Conservation (phyloP, 768 basidiomycete genomes). For the Kwoniella heveanensis region DNA sequence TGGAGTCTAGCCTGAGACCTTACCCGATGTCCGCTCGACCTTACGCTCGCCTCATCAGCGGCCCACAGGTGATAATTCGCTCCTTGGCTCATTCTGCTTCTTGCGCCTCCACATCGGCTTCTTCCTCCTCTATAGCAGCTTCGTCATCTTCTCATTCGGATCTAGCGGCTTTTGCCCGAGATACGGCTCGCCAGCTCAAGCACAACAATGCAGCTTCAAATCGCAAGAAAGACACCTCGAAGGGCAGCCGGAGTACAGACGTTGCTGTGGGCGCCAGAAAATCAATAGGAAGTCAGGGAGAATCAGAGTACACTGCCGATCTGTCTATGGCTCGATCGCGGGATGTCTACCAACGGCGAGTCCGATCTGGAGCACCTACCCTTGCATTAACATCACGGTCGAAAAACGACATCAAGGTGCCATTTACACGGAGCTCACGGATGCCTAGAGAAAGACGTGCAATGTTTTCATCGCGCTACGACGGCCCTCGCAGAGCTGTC, state of each 20-base stretch:
- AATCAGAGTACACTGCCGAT: conserved; percentile 3
- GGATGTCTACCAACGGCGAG: conserved; percentile 4
- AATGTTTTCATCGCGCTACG: not conserved
- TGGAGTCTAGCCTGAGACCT: no score
- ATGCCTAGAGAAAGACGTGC: not conserved
- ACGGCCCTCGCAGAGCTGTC: not conserved
- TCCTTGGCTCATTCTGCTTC: not conserved
- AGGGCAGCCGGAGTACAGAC: not conserved
- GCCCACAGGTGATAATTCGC: conserved; percentile 5
- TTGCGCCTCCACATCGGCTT: not conserved
- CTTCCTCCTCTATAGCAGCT: not conserved
- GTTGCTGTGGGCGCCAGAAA: not conserved
- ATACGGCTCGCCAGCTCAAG: not conserved
- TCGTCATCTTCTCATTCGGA: not conserved
- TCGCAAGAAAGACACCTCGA: not conserved
- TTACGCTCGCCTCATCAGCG: not conserved
- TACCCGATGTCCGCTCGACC: not conserved
- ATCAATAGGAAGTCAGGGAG: conserved; percentile 11
- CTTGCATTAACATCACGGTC: not conserved
- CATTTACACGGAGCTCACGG: not conserved
- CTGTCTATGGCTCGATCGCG: conserved; percentile 12
- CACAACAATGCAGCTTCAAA: not conserved
- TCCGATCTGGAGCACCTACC: conserved; percentile 8
- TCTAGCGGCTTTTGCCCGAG: not conserved
- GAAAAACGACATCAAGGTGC: not conserved